Evolutionary conservation across 805 yeast genomes (phyloP).

Genomic region (Teunomyces atbi): DNA sequence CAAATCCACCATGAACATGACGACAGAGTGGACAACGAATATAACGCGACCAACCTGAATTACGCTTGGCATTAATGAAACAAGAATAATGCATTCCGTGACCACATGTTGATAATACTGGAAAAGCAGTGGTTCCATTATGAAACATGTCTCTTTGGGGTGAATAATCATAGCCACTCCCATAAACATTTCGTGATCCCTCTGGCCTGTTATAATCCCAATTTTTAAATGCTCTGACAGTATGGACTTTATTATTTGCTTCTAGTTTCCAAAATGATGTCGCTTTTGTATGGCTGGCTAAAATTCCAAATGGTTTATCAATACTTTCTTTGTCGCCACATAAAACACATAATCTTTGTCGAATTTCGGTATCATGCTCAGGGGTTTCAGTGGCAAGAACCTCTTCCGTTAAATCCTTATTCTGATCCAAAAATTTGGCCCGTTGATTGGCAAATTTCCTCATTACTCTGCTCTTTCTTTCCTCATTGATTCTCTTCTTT

Average conservation of each 20-base stretch:
- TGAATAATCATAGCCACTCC: constrained; percentile 19
- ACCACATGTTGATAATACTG: constrained; percentile 46
- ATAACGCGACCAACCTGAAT: constrained; percentile 16
- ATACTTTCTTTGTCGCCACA: constrained; percentile 23
- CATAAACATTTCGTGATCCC: constrained; percentile 15
- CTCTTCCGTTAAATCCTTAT: constrained; percentile 23
- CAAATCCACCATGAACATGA: constrained; percentile 40
- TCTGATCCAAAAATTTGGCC: constrained; percentile 40
- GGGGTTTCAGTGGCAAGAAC: constrained; percentile 6
- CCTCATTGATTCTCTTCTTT: constrained; percentile 55
- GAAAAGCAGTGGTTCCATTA: constrained; percentile 14
- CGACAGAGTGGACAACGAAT: constrained; percentile 53
- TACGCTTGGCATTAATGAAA: constrained; percentile 22
- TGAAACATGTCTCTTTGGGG: constrained; percentile 8
- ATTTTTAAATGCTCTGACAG: constrained; percentile 20
- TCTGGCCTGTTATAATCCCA: constrained; percentile 22
- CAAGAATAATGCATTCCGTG: constrained; percentile 54
- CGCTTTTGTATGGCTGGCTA: constrained; percentile 47
- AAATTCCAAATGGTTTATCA: constrained; percentile 56
- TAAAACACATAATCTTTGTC: constrained; percentile 18
- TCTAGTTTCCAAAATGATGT: constrained; percentile 53
- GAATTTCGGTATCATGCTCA: neutral
- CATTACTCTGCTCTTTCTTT: constrained; percentile 60
- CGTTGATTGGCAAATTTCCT: constrained; percentile 60
- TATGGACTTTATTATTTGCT: constrained; percentile 11